Percentiles rank a stretch among this genome's conserved stretches.
phyloP scores from a whole-genome alignment of 1,139 yeast genomes.

The Groenewaldozyma auringiensis region DNA sequence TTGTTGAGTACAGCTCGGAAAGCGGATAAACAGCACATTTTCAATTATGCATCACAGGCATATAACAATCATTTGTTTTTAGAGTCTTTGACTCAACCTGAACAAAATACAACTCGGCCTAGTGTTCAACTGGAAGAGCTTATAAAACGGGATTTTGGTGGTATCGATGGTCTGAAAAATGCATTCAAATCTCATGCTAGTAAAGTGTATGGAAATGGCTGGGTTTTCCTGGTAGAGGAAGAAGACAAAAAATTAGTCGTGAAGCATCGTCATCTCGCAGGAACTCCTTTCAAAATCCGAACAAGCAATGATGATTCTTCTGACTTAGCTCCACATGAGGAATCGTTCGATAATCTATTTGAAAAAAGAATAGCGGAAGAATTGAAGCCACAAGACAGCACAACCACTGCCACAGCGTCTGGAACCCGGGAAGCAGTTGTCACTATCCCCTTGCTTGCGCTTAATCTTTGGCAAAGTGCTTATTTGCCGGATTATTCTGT shows the following conservation, averaged over 20 bases:
- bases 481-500: slow-evolving; percentile 79
- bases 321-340: slow-evolving; percentile 6
- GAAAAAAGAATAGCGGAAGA: slow-evolving; percentile 71
- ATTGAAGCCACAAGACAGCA: slow-evolving; percentile 62
- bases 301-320: slow-evolving; percentile 6
- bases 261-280: slow-evolving; percentile 66
- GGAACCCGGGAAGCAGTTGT: slow-evolving; percentile 41
- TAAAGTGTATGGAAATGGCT: slow-evolving; percentile 62
- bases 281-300: slow-evolving; percentile 70
- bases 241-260: slow-evolving; percentile 59
- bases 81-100: slow-evolving; percentile 46
- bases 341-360: slow-evolving; percentile 10
- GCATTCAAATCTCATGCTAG: slow-evolving; percentile 52
- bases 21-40: slow-evolving; percentile 60
- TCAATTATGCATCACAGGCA: slow-evolving; percentile 84
- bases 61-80: slow-evolving; percentile 89
- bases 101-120: slow-evolving; percentile 28
- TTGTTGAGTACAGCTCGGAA: slow-evolving; percentile 64
- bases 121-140: slow-evolving; percentile 23
- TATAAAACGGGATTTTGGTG: slow-evolving; percentile 36
- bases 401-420: slow-evolving; percentile 34
- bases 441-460: slow-evolving; percentile 67
- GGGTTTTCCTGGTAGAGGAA: slow-evolving; percentile 79
- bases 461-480: slow-evolving; percentile 85
- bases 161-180: slow-evolving; percentile 47